Conservation (phyloP, 306 rosid genomes). For the Lathyrus aphaca region DNA sequence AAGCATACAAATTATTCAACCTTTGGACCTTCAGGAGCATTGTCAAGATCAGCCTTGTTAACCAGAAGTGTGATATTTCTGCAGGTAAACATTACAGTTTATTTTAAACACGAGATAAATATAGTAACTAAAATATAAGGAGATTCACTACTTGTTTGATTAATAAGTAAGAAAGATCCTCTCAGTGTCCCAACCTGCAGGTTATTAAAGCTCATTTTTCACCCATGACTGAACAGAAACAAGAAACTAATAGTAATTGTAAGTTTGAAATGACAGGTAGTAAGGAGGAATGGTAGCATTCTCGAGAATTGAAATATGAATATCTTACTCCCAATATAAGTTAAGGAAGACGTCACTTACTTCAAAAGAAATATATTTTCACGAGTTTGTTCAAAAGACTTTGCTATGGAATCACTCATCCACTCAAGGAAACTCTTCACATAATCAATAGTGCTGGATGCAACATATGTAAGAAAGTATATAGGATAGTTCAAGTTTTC, state of each 20-base stretch:
- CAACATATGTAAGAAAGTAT: conserved; percentile 78
- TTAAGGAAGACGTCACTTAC: conserved; percentile 56
- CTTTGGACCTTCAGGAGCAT: conserved; percentile 96
- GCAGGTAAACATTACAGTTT: conserved; percentile 49
- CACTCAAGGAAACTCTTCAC: conserved; percentile 94
- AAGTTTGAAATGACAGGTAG: neutral
- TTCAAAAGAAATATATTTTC: conserved; percentile 86
- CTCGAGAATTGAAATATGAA: neutral
- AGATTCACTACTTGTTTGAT: conserved; percentile 15
- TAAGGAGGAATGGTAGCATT: neutral
- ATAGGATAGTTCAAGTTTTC: conserved; percentile 79
- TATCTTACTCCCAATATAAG: conserved; percentile 20
- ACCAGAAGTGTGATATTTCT: conserved; percentile 70
- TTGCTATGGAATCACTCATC: conserved; percentile 97
- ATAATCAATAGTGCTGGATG: conserved; percentile 90
- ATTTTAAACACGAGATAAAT: conserved; percentile 37
- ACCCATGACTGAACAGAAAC: conserved; percentile 26
- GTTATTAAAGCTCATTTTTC: conserved; percentile 9
- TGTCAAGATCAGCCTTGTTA: conserved; percentile 85
- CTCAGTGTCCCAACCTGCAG: conserved; percentile 8
- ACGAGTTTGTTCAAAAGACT: conserved; percentile 92
- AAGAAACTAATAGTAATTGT: conserved; percentile 19
- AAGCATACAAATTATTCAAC: conserved; percentile 47
- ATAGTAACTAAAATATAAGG: conserved; percentile 17
- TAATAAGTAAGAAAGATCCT: neutral